A percentile compares a stretch with the other conserved stretches of the same genome.
These are phyloP conservation scores for Lactuca saligna DNA, from an alignment of 129 eudicot genomes.

Conservation along the genomic window DNA sequence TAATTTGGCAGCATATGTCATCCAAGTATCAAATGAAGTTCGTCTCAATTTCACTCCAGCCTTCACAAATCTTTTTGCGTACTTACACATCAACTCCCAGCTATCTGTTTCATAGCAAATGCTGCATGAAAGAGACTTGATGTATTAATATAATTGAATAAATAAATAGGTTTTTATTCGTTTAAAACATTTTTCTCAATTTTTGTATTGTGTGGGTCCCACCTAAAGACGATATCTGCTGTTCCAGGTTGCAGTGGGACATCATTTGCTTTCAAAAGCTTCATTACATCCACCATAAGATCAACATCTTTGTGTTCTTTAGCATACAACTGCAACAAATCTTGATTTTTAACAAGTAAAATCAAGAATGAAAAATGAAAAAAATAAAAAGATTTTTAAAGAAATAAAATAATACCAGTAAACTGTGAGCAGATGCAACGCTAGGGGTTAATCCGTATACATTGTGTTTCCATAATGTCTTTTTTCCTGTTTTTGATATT, in stretches of 20 bases:
- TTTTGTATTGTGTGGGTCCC: not conserved
- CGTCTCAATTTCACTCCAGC: constrained; percentile 73
- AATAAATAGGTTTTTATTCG: not conserved
- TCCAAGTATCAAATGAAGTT: constrained; percentile 75
- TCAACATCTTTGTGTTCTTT: constrained; percentile 64
- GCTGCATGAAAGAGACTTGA: constrained; percentile 42
- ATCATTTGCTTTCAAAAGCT: constrained; percentile 66
- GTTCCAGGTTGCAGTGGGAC: constrained; percentile 90
- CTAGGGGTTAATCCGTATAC: constrained; percentile 71
- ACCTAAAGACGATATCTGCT: constrained; percentile 74
- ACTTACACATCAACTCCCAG: constrained; percentile 75
- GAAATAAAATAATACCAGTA: constrained; percentile 52
- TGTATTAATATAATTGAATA: not conserved
- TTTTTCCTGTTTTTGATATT: constrained; percentile 54
- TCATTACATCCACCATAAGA: constrained; percentile 73
- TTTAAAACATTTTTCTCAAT: not conserved
- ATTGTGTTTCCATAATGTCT: constrained; percentile 75
- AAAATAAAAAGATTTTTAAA: not conserved
- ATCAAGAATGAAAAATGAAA: not conserved
- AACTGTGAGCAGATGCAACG: constrained; percentile 72
- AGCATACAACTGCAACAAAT: constrained; percentile 58
- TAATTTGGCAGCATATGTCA: constrained; percentile 77
- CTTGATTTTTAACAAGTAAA: not conserved
- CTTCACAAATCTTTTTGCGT: constrained; percentile 63
- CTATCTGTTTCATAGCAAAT: constrained; percentile 62